Evolutionary conservation across 1,284 basidiomycete genomes (phyloP).

Genomic region (Ceraceosorus guamensis): DNA sequence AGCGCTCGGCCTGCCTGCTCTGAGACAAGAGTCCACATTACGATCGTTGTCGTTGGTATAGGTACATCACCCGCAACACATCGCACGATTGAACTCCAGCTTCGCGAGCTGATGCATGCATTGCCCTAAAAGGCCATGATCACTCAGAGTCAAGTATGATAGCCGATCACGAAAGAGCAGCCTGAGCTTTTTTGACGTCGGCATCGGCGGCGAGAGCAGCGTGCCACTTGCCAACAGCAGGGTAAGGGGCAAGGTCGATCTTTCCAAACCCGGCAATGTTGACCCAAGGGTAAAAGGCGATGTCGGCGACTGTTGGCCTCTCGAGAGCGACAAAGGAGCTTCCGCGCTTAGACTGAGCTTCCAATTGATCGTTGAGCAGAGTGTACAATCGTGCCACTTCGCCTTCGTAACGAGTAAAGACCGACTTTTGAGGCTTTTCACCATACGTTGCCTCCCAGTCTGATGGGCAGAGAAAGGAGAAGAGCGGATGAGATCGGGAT

Average conservation of each 20-base stretch:
- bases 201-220: slow-evolving; percentile 22
- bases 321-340: slow-evolving; percentile 32
- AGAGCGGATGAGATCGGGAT: too few relatives aligned
- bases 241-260: slow-evolving; percentile 31
- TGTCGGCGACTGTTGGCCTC: slow-evolving; percentile 39
- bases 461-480: too few relatives aligned
- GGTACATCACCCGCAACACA: too few relatives aligned
- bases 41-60: not conserved
- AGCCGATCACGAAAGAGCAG: too few relatives aligned
- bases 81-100: too few relatives aligned
- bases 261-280: slow-evolving; percentile 28
- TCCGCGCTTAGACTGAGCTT: slow-evolving; percentile 23
- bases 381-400: slow-evolving; percentile 35
- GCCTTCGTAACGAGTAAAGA: slow-evolving; percentile 30
- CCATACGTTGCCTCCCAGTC: slow-evolving; percentile 12
- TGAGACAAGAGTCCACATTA: slow-evolving; percentile 1
- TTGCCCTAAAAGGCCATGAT: too few relatives aligned
- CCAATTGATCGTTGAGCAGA: slow-evolving; percentile 32
- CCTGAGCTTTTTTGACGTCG: slow-evolving; percentile 23
- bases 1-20: not conserved
- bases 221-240: slow-evolving; percentile 26
- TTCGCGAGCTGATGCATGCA: too few relatives aligned
- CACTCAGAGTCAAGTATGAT: too few relatives aligned
- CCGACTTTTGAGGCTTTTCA: slow-evolving; percentile 24
- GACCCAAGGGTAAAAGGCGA: slow-evolving; percentile 33